These are phyloP conservation scores for Pseudohalonectria lignicola DNA, from an alignment of 2,329 filamentous ascomycete species.

Conservation along the genomic window DNA sequence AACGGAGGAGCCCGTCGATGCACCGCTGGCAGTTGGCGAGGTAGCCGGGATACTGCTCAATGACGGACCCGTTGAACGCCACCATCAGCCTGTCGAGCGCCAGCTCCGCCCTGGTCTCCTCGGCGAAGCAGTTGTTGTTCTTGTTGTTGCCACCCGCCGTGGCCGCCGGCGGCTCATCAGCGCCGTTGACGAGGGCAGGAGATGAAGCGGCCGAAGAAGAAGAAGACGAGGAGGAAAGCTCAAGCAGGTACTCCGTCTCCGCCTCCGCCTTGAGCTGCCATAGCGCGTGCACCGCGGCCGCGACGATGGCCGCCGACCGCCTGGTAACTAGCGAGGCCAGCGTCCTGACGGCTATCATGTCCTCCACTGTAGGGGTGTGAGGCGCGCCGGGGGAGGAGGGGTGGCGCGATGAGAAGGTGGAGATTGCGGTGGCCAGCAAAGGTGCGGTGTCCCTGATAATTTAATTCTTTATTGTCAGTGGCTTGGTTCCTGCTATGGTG, in stretches of 20 bases:
- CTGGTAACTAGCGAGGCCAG: conserved; percentile 44
- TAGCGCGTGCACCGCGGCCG: conserved; percentile 45
- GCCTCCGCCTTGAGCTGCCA: conserved; percentile 42
- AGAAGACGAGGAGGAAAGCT: conserved; percentile 3
- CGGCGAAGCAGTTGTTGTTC: conserved; percentile 15
- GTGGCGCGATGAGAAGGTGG: conserved; percentile 37
- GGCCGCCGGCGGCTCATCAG: background rate
- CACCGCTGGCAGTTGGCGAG: conserved; percentile 48
- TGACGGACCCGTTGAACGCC: conserved; percentile 71
- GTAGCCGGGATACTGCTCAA: conserved; percentile 68
- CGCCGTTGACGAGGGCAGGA: too few species aligned
- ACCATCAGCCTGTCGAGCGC: conserved; percentile 39
- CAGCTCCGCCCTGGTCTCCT: conserved; percentile 36
- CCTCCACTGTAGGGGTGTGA: conserved; percentile 26
- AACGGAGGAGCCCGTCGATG: conserved; percentile 46
- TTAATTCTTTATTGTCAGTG: too few species aligned
- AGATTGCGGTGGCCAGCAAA: conserved; percentile 29
- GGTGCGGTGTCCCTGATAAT: conserved; percentile 35
- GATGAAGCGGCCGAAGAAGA: too few species aligned
- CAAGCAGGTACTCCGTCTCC: conserved; percentile 32
- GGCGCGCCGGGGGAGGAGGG: conserved; percentile 26
- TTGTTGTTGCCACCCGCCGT: background rate
- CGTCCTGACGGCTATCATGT: conserved; percentile 39
- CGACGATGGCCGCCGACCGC: conserved; percentile 48
- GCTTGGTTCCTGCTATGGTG: background rate